Percentiles rank a stretch among this genome's conserved stretches.
These are phyloP conservation scores for Gastrolobium bilobum DNA, from an alignment of 306 rosid species.

Conservation along the genomic window DNA sequence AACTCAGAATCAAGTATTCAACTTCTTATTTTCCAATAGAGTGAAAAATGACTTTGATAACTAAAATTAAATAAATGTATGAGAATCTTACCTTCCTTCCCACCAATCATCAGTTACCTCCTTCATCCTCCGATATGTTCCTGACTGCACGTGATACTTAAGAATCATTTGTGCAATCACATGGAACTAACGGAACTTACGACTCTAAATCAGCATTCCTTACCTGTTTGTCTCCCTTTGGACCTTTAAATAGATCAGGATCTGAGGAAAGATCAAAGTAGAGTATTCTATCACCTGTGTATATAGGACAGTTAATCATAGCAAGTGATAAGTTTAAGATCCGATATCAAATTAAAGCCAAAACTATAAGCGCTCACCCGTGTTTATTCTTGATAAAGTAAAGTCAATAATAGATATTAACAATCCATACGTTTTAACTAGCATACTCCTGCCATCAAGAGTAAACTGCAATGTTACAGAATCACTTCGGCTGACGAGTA, in stretches of 20 bases:
- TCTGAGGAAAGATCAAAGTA: slow-evolving; percentile 85
- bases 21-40: not conserved
- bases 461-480: slow-evolving; percentile 72
- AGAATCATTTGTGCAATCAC: slow-evolving; percentile 17
- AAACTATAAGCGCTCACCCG: slow-evolving; percentile 61
- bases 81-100: slow-evolving; percentile 81
- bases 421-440: slow-evolving; percentile 76
- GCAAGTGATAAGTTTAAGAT: slow-evolving; percentile 39
- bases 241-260: slow-evolving; percentile 84
- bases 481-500: slow-evolving; percentile 78
- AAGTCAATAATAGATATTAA: slow-evolving; percentile 86
- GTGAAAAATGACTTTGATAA: slow-evolving; percentile 21
- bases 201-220: slow-evolving; percentile 42
- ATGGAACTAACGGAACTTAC: slow-evolving; percentile 31
- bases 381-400: slow-evolving; percentile 87
- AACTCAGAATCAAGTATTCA: not conserved
- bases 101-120: slow-evolving; percentile 86
- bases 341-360: slow-evolving; percentile 2
- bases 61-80: not conserved
- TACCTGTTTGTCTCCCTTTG: slow-evolving; percentile 90
- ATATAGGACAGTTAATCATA: slow-evolving; percentile 42
- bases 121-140: slow-evolving; percentile 95
- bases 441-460: slow-evolving; percentile 76
- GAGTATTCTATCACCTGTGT: slow-evolving; percentile 82
- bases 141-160: slow-evolving; percentile 67